These are phyloP conservation scores for Lichtheimia hyalospora DNA, from an alignment of 371 early-diverging fungal genomes.

Conservation along the genomic window DNA sequence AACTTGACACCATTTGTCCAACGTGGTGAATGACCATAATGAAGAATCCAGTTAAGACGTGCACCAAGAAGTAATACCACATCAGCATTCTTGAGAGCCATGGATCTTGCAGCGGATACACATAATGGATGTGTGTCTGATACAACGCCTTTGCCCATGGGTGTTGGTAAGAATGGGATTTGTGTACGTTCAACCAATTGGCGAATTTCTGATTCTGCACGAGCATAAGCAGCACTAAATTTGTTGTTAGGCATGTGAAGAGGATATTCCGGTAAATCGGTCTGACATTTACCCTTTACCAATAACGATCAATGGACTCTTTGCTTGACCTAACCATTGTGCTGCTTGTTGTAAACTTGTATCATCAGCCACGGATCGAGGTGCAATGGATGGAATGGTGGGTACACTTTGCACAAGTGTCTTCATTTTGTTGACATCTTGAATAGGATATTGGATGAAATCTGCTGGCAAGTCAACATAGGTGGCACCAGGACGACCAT, in stretches of 20 bases:
- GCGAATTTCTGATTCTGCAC: conserved; percentile 63
- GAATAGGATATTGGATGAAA: conserved; percentile 58
- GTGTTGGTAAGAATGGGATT: conserved; percentile 78
- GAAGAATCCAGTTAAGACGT: conserved; percentile 80
- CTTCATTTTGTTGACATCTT: conserved; percentile 18
- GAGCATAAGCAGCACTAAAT: conserved; percentile 62
- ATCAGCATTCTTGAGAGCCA: conserved; percentile 69
- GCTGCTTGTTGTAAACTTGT: conserved; percentile 30
- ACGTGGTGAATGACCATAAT: conserved; percentile 67
- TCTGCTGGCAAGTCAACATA: conserved; percentile 81
- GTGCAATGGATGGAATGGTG: conserved; percentile 27
- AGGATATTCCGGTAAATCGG: neutral
- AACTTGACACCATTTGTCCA: conserved; percentile 57
- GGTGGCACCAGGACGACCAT: conserved; percentile 73
- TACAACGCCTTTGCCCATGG: conserved; percentile 82
- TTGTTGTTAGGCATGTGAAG: neutral
- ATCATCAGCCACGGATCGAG: conserved; percentile 49
- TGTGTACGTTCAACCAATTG: conserved; percentile 55
- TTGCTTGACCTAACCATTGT: conserved; percentile 40
- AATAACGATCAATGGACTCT: conserved; percentile 67
- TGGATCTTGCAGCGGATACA: conserved; percentile 71
- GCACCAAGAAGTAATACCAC: conserved; percentile 77
- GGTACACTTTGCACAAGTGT: conserved; percentile 11
- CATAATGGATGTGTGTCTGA: conserved; percentile 65
- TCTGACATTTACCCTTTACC: conserved; percentile 69